Evolutionary conservation across 1,284 basidiomycete species (phyloP).

Genomic region (Mycena sp.): DNA sequence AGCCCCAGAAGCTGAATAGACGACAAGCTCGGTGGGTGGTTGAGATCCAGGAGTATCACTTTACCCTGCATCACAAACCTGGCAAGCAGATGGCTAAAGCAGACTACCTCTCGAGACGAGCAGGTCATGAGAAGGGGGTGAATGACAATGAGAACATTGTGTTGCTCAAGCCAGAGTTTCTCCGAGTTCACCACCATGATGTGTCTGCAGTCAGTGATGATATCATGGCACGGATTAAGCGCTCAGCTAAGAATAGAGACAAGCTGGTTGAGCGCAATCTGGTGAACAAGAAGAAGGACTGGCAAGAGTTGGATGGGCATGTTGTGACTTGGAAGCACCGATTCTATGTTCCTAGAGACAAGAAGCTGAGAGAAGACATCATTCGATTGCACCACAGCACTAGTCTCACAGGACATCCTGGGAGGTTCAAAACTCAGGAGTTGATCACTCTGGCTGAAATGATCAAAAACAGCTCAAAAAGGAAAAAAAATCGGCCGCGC

Average conservation of each 20-base stretch:
- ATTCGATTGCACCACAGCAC: background rate
- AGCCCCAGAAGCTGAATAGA: constrained; percentile 45
- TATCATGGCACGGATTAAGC: background rate
- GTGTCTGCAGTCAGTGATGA: background rate
- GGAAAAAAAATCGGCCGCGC: too few species aligned
- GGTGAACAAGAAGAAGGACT: background rate
- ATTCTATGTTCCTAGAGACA: constrained; percentile 1
- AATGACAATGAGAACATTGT: background rate
- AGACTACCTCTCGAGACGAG: background rate
- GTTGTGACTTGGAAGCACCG: constrained; percentile 8
- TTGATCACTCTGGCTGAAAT: too few species aligned
- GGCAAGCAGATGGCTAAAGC: background rate
- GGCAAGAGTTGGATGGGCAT: background rate
- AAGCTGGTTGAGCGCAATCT: background rate
- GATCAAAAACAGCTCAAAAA: background rate
- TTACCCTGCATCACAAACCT: background rate
- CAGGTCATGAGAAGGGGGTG: background rate
- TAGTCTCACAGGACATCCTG: background rate
- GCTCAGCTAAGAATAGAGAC: background rate
- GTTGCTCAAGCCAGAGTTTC: background rate
- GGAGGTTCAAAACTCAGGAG: background rate
- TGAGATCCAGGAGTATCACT: constrained; percentile 40
- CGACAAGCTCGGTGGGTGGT: constrained; percentile 53
- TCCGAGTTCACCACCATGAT: background rate
- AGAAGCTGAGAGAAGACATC: constrained; percentile 1